A percentile compares a stretch with the other conserved stretches of the same genome.
These are phyloP conservation scores for Wallemia ichthyophaga DNA, from an alignment of 1,284 basidiomycete genomes.

Conservation along the genomic window DNA sequence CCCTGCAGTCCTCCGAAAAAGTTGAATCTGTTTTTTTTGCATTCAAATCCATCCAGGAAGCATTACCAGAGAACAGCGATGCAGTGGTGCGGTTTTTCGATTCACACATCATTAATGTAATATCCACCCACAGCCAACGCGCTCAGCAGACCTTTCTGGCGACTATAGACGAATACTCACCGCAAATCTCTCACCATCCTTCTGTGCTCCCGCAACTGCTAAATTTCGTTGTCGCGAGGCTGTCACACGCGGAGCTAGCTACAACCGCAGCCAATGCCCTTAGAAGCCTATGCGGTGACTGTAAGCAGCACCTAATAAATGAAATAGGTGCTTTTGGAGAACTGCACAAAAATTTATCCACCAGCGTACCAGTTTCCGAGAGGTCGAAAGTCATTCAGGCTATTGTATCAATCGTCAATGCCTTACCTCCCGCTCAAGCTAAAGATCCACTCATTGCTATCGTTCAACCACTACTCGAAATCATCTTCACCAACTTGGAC, in stretches of 20 bases:
- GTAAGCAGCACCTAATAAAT: constrained; percentile 40
- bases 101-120: constrained; percentile 29
- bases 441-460: constrained; percentile 47
- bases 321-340: constrained; percentile 57
- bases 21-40: constrained; percentile 58
- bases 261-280: constrained; percentile 44
- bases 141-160: constrained; percentile 37
- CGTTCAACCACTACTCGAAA: constrained; percentile 38
- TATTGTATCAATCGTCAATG: constrained; percentile 67
- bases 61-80: constrained; percentile 40
- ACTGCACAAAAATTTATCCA: constrained; percentile 38
- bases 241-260: constrained; percentile 32
- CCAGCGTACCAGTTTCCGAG: constrained; percentile 51
- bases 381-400: constrained; percentile 64
- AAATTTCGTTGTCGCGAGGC: constrained; percentile 37
- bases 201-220: constrained; percentile 22
- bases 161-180: constrained; percentile 48
- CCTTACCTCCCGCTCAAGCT: constrained; percentile 38
- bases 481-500: constrained; percentile 25
- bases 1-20: constrained; percentile 22
- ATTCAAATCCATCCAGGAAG: constrained; percentile 55
- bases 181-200: constrained; percentile 40
- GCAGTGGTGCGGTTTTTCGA: constrained; percentile 30
- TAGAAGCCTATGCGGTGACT: constrained; percentile 57
- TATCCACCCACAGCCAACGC: constrained; percentile 33